phyloP scores from a whole-genome alignment of 305 asterid species.

The Fraxinus dipetala region DNA sequence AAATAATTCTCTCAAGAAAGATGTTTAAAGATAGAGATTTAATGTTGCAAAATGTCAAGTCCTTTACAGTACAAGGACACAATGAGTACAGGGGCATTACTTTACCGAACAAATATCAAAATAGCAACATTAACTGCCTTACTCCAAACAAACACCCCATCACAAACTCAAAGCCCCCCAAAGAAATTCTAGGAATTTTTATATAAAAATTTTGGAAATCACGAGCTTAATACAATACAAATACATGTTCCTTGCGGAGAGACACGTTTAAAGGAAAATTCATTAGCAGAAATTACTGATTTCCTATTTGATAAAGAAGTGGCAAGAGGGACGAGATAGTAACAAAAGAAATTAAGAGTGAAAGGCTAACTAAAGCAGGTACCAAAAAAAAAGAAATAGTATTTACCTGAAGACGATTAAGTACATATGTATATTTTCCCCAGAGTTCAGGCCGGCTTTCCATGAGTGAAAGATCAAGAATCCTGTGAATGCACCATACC shows the following conservation, averaged over 20 bases:
- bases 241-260: neutral
- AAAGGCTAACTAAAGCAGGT: neutral
- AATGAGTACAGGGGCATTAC: neutral
- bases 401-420: slow-evolving; percentile 90
- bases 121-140: neutral
- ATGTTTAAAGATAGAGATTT: neutral
- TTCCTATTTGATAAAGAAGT: neutral
- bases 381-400: neutral
- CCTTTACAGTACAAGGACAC: neutral
- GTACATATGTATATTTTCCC: slow-evolving; percentile 94
- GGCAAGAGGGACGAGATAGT: neutral
- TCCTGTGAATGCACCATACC: slow-evolving; percentile 94
- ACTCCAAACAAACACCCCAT: neutral
- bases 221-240: neutral
- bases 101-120: neutral
- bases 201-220: neutral
- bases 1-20: neutral
- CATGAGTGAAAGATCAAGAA: slow-evolving; percentile 86
- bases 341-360: slow-evolving; percentile 9
- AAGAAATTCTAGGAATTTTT: neutral
- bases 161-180: neutral
- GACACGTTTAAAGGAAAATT: neutral
- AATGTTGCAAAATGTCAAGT: neutral
- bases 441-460: slow-evolving; percentile 98
- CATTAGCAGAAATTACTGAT: neutral